Evolutionary conservation across 345 rosid genomes (phyloP), one percentile per base, ranked within the genome.

Genomic region (Populus nigra): DNA sequence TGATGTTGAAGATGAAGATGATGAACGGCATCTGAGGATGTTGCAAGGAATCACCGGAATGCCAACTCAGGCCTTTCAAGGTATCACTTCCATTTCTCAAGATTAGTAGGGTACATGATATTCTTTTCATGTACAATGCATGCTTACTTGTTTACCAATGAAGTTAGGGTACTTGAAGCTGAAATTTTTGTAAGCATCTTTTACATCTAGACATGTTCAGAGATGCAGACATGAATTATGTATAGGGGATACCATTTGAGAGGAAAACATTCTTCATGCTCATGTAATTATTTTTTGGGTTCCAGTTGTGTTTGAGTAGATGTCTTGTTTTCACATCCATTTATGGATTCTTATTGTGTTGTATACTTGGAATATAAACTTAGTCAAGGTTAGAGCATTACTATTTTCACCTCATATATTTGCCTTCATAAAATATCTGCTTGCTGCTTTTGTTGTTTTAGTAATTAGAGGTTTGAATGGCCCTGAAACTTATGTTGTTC

Each of bases 1-100:
- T 20, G 94, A 80, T 41, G 69, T 33, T 7, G 89, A 81, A 17
- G 88, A 38, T 9, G 90, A 81, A 74, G 90, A 78, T 69, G 79
- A 83, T 35, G 91, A 71, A 83, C 88, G 89, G 76, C 98, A 93
- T 78, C 62, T 80, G 78, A 89, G 94, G 76, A 90, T 95, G 99
- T 86, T 95, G 88, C 85, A 91, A 78, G 86, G 81, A 76, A 83
- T 95, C 80, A 94, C 97, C 65, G 97, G 98, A 84, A 83, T 94
- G 92, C 94, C 94, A 8, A 85, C 83, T 66, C 94, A 88, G 74
- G 97, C 90, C 43, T 91, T 93, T 84, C 83, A 87, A 82, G 96
- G 99, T 94, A 86, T 25, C 10, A 4, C 20, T 16, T 23, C 25
- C 39, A 13, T 5, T 50, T 43, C 29, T 45, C 17, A 22, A 35